These are phyloP conservation scores for Casuarina equisetifolia DNA, from an alignment of 306 rosid species.

Conservation along the genomic window DNA sequence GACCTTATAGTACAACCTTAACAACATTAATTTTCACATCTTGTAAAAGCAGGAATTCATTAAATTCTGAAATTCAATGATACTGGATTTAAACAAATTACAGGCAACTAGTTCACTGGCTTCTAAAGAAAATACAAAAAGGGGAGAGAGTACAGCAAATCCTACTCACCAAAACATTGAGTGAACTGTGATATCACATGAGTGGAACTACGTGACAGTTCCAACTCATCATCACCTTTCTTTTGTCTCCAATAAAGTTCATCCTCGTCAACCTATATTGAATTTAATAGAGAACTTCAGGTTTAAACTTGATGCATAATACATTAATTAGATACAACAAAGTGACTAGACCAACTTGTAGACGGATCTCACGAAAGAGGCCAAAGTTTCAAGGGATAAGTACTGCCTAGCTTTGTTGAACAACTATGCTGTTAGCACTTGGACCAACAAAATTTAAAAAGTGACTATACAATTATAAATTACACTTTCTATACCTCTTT, in stretches of 20 bases:
- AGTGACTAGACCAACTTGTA: conserved; percentile 10
- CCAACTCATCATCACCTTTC: conserved; percentile 65
- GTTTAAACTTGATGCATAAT: conserved; percentile 20
- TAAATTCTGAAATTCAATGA: not conserved
- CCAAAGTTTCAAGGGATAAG: not conserved
- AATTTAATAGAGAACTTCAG: conserved; percentile 24
- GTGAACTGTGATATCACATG: conserved; percentile 69
- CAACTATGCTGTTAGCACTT: no score
- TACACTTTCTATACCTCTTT: no score
- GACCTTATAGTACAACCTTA: not conserved
- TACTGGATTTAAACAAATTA: not conserved
- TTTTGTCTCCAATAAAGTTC: conserved; percentile 67
- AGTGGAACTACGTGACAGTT: conserved; percentile 75
- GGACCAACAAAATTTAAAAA: no score
- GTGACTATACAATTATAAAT: no score
- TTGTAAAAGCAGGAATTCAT: not conserved
- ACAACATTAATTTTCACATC: not conserved
- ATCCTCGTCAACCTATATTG: conserved; percentile 84
- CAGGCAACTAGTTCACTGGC: not conserved
- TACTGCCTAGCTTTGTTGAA: no score
- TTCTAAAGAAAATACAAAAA: conserved; percentile 7
- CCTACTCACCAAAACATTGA: conserved; percentile 83
- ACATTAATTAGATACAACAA: conserved; percentile 14
- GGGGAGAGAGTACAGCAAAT: conserved; percentile 20
- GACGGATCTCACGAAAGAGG: conserved; percentile 19